A percentile compares a stretch with the other conserved stretches of the same genome.
Evolutionary conservation across 2,329 filamentous ascomycete genomes (phyloP).

Genomic region (Blastomyces emzantsi): DNA sequence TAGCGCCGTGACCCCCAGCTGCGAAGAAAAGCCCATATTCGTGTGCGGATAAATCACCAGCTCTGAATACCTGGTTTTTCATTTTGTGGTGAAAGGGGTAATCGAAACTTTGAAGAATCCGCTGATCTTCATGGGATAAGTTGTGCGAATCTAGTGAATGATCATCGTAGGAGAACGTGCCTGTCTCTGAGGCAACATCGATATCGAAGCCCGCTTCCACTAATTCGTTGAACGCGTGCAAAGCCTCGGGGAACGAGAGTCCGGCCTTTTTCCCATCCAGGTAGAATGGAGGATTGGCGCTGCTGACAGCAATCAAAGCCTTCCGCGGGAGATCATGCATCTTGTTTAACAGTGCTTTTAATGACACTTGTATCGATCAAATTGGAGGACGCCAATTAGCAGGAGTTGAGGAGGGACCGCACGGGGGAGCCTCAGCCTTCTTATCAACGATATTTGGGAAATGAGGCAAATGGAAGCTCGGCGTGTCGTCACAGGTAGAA

Average conservation of each 20-base stretch:
- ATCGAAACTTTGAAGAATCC: conserved; percentile 30
- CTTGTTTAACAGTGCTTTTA: neutral
- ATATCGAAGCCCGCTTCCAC: conserved; percentile 38
- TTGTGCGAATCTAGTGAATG: conserved; percentile 34
- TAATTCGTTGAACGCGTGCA: conserved; percentile 17
- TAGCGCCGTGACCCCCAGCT: conserved; percentile 30
- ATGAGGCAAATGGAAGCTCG: conserved; percentile 1
- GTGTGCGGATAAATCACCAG: conserved; percentile 16
- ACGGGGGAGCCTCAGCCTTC: neutral
- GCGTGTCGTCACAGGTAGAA: neutral
- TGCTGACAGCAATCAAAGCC: conserved; percentile 19
- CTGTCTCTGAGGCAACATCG: conserved; percentile 39
- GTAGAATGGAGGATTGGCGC: conserved; percentile 23
- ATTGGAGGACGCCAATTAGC: neutral
- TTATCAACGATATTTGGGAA: neutral
- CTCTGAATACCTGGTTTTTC: conserved; percentile 26
- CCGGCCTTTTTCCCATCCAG: conserved; percentile 22
- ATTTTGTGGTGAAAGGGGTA: conserved; percentile 40
- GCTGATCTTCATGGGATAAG: conserved; percentile 31
- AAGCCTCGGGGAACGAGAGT: conserved; percentile 17
- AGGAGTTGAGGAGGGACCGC: neutral
- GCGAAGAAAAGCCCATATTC: conserved; percentile 19
- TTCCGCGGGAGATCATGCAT: conserved; percentile 17
- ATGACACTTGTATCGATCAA: neutral
- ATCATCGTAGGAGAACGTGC: conserved; percentile 36